phyloP scores from a whole-genome alignment of 768 basidiomycete species.

The Mrakia blollopis region DNA sequence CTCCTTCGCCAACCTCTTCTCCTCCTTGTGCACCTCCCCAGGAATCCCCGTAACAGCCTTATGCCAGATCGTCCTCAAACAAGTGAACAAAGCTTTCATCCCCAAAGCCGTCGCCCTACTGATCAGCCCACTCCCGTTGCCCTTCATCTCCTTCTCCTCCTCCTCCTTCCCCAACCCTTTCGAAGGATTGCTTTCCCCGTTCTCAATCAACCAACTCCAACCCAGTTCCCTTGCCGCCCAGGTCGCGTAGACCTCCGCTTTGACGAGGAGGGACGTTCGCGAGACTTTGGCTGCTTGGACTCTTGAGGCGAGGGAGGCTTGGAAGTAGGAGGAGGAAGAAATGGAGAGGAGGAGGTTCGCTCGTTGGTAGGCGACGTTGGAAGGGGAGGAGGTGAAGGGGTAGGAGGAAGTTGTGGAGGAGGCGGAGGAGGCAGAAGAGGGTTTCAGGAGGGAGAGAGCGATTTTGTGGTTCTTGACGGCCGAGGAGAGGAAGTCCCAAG shows the following conservation, averaged over 20 bases:
- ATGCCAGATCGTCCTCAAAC: slow-evolving; percentile 42
- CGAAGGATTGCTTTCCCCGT: slow-evolving; percentile 27
- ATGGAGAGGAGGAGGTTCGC: slow-evolving; percentile 40
- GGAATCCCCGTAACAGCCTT: slow-evolving; percentile 41
- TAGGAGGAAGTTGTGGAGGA: slow-evolving; percentile 2
- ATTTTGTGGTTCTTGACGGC: slow-evolving; percentile 43
- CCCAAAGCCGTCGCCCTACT: slow-evolving; percentile 39
- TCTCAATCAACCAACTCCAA: slow-evolving; percentile 44
- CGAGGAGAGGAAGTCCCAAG: slow-evolving; percentile 41
- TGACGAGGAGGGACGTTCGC: slow-evolving; percentile 39
- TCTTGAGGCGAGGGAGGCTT: slow-evolving; percentile 39
- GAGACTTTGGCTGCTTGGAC: slow-evolving; percentile 40
- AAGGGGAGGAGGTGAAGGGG: neutral
- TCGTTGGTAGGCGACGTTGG: slow-evolving; percentile 37
- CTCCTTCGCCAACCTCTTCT: slow-evolving; percentile 41
- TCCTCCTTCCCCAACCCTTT: neutral
- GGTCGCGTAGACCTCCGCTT: slow-evolving; percentile 43
- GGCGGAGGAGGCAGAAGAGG: neutral
- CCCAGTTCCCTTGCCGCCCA: slow-evolving; percentile 46
- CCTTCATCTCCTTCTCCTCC: neutral
- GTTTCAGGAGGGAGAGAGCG: slow-evolving; percentile 38
- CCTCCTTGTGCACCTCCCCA: slow-evolving; percentile 38
- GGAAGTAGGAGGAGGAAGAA: slow-evolving; percentile 40
- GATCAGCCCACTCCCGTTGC: slow-evolving; percentile 38
- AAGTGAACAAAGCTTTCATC: slow-evolving; percentile 41